Evolutionary conservation across 768 basidiomycete species (phyloP).

Genomic region (Mycena indigotica): DNA sequence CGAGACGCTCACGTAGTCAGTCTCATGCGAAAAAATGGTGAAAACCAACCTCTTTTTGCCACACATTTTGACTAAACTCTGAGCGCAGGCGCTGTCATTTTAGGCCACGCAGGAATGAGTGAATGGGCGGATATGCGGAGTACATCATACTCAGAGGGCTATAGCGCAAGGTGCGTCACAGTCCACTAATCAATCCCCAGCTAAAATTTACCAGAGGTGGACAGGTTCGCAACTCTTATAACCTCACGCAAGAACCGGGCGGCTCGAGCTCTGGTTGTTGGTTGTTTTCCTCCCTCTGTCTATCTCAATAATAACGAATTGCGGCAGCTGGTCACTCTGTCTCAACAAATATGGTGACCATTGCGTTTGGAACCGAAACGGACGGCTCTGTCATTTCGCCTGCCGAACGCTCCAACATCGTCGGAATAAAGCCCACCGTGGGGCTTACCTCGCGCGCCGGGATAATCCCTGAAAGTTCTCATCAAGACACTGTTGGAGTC

Average conservation of each 20-base stretch:
- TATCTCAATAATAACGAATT: neutral
- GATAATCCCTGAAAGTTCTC: constrained; percentile 40
- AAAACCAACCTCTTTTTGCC: too few species aligned
- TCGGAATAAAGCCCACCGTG: constrained; percentile 48
- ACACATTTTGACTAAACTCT: too few species aligned
- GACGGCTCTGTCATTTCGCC: constrained; percentile 42
- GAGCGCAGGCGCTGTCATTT: constrained; percentile 22
- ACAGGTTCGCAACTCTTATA: constrained; percentile 41
- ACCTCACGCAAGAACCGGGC: constrained; percentile 38
- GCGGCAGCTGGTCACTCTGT: constrained; percentile 37
- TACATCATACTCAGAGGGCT: constrained; percentile 30
- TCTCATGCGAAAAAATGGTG: constrained; percentile 15
- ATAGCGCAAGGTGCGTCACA: constrained; percentile 22
- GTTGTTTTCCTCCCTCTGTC: neutral
- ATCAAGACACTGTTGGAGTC: constrained; percentile 44
- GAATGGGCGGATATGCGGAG: constrained; percentile 36
- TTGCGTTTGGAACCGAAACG: constrained; percentile 31
- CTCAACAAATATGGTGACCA: constrained; percentile 29
- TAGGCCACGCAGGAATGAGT: constrained; percentile 41
- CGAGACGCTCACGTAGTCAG: constrained; percentile 23
- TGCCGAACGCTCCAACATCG: constrained; percentile 38
- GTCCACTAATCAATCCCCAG: neutral
- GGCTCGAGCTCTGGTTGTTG: constrained; percentile 44
- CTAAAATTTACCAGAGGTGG: constrained; percentile 40
- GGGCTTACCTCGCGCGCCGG: constrained; percentile 45